Base-by-base conservation (phyloP, 768 basidiomycete species). In the Hericium rajendrae region DNA sequence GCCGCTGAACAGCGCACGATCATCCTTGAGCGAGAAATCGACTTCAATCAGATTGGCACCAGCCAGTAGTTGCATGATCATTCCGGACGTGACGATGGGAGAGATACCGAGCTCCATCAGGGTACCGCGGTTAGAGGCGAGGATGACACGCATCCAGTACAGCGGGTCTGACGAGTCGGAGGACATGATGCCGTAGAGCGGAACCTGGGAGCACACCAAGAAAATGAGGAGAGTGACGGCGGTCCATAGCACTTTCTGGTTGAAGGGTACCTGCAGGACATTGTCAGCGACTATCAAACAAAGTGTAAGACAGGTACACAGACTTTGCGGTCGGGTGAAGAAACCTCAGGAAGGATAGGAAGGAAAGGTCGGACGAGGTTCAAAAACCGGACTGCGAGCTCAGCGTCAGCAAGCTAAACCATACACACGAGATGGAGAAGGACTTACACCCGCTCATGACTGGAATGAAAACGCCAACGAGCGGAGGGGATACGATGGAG, bases 121-220 rank as follows among this genome's bases (percentile, higher is more conserved):
- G 1, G 97, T 98, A 62, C 97, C 97, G 59, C 95, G 84, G 76
- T 98, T 98, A 6, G 93, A 97, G 22, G 97, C 95, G 59, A 99
- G 83, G 74, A 99, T 98, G 76, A 95, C 95, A 74, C 95, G 91
- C 88, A 97, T 94, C 97, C 95, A 98, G 78, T 97, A 97, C 46
- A 99, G 84, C 13, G 97, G 97, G 76, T 99, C 95, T 55, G 93
- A 93, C 64, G 94, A 97, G 80, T 99, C 95, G 59, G 94, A 97
- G 28, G 93, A 97, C 86, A 97, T 95, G 83, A 99, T 98, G 61
- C 97, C 97, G 73, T 98, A 99, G 50, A 99, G 81, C 6, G 97
- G 97, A 37, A 98, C 95, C 76, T 98, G 97, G 26, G 94, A 97
- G 80, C 95, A 98, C 62, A 98, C 95, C 68, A 99, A 75, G 89